phyloP scores from a whole-genome alignment of 805 yeast species.

The Metschnikowia amazonensis region DNA sequence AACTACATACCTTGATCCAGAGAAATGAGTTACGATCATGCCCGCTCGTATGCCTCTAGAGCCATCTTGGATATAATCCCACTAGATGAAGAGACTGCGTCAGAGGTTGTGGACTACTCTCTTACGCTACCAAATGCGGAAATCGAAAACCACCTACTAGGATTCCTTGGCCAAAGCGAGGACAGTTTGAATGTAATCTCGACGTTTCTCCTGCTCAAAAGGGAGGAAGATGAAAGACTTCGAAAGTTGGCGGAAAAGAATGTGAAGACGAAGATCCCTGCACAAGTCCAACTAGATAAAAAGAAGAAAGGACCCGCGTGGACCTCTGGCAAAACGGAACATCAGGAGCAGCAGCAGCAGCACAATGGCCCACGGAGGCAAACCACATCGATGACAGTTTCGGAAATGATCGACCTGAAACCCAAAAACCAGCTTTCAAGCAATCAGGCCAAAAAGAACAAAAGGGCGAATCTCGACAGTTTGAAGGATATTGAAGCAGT shows the following conservation, averaged over 20 bases:
- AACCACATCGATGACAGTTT: conserved; percentile 37
- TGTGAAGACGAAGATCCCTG: conserved; percentile 1
- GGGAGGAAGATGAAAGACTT: conserved; percentile 23
- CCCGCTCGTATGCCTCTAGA: conserved; percentile 25
- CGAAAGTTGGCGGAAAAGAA: conserved; percentile 9
- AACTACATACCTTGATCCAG: not conserved
- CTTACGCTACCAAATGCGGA: conserved; percentile 45
- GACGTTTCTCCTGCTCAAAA: conserved; percentile 39
- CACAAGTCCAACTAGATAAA: not conserved
- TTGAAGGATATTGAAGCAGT: conserved; percentile 65
- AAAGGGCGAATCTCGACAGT: conserved; percentile 47
- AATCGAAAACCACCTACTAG: conserved; percentile 49
- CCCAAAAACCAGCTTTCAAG: conserved; percentile 26
- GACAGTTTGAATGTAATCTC: conserved; percentile 47
- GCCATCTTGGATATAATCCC: conserved; percentile 45
- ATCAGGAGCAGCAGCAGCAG: conserved; percentile 8
- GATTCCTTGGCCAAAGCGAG: conserved; percentile 55
- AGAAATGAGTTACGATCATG: conserved; percentile 19
- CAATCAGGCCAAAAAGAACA: conserved; percentile 29
- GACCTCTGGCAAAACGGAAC: conserved; percentile 4
- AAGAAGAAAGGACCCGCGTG: not conserved
- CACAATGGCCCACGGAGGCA: conserved; percentile 12
- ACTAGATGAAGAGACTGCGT: conserved; percentile 52
- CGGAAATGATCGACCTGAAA: conserved; percentile 43
- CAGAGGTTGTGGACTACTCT: conserved; percentile 54